These are phyloP conservation scores for Rhynchosporium graminicola DNA, from an alignment of 2,329 filamentous ascomycete genomes.

Conservation along the genomic window DNA sequence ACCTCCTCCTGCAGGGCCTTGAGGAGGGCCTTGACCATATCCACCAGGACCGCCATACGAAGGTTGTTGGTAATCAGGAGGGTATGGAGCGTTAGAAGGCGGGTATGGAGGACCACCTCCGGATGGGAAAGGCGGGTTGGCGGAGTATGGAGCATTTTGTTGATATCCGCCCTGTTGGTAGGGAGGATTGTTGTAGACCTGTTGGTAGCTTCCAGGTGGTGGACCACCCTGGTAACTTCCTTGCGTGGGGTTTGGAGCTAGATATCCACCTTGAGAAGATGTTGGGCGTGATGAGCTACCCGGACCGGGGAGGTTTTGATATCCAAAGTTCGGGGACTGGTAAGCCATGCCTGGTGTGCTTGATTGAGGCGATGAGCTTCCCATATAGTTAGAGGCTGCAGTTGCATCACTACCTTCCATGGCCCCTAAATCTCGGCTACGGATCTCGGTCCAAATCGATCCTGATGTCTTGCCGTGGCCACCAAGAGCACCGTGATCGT, in stretches of 20 bases:
- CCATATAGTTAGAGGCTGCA: slow-evolving; percentile 33
- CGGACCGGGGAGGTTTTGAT: slow-evolving; percentile 29
- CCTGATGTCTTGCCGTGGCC: slow-evolving; percentile 59
- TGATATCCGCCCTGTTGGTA: slow-evolving; percentile 12
- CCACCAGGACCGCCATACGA: slow-evolving; percentile 23
- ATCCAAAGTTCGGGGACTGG: slow-evolving; percentile 35
- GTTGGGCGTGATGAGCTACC: slow-evolving; percentile 28
- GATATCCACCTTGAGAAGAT: slow-evolving; percentile 32
- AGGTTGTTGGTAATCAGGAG: slow-evolving; percentile 21
- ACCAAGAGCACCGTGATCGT: slow-evolving; percentile 39
- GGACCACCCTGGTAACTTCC: slow-evolving; percentile 29
- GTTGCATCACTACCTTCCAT: slow-evolving; percentile 53
- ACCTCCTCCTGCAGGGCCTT: slow-evolving; percentile 16
- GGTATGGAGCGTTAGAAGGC: slow-evolving; percentile 13
- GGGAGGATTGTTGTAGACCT: slow-evolving; percentile 15
- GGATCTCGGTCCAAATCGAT: slow-evolving; percentile 62
- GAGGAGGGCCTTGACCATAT: slow-evolving; percentile 16
- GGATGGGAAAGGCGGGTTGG: slow-evolving; percentile 6
- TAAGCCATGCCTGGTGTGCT: slow-evolving; percentile 29
- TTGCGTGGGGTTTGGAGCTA: slow-evolving; percentile 27
- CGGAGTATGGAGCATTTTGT: neutral
- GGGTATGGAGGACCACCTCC: slow-evolving; percentile 13
- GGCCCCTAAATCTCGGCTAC: slow-evolving; percentile 57
- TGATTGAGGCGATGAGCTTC: slow-evolving; percentile 28
- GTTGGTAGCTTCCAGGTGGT: slow-evolving; percentile 25